A percentile compares a stretch with the other conserved stretches of the same genome.
These are phyloP conservation scores for Xylaria scruposa DNA, from an alignment of 495 filamentous ascomycete genomes.

Conservation along the genomic window DNA sequence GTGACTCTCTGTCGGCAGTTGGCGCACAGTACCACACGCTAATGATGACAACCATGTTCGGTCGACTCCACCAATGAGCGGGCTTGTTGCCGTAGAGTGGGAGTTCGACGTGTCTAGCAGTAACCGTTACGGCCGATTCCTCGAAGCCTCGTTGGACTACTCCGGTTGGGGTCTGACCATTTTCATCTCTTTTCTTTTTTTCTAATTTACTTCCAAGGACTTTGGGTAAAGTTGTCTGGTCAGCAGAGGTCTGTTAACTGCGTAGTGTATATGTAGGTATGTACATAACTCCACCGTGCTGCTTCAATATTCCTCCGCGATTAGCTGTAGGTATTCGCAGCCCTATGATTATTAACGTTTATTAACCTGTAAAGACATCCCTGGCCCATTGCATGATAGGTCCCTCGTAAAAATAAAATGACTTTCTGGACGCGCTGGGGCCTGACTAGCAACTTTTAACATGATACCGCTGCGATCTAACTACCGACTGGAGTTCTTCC, in stretches of 20 bases:
- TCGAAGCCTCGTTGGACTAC: slow-evolving; percentile 9
- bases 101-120: background rate
- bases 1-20: slow-evolving; percentile 22
- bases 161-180: slow-evolving; percentile 8
- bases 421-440: background rate
- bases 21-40: slow-evolving; percentile 11
- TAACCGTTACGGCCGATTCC: slow-evolving; percentile 7
- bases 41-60: slow-evolving; percentile 20
- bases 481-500: background rate
- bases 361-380: slow-evolving; percentile 2
- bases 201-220: background rate
- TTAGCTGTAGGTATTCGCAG: slow-evolving; percentile 7
- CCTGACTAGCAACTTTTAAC: background rate
- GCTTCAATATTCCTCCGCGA: background rate
- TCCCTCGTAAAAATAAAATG: background rate
- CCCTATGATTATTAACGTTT: slow-evolving; percentile 22
- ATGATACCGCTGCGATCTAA: background rate
- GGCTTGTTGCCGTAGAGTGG: background rate
- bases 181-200: slow-evolving; percentile 3
- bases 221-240: background rate
- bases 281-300: background rate
- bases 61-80: slow-evolving; percentile 4
- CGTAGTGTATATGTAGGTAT: background rate
- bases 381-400: background rate
- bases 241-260: background rate